Evolutionary conservation across 176 grass and related monocot genomes (phyloP), one percentile per base, ranked within the genome.

Genomic region (Oryza meridionalis): DNA sequence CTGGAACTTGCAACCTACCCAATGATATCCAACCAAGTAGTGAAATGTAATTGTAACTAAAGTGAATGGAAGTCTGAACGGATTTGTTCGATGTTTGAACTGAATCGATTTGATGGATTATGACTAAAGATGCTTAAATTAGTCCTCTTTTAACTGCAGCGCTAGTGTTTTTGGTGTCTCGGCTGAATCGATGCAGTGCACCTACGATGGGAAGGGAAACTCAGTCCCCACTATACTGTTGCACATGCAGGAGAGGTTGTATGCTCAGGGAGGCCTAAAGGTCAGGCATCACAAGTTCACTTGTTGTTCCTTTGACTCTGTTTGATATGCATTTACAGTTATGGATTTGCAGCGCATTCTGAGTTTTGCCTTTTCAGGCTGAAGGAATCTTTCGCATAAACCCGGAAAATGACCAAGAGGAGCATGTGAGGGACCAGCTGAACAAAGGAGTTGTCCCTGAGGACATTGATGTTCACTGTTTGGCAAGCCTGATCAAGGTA

Each of bases 371-470:
- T 89, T 63, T 84, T n/a, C 55, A 98, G 91, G 91, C 93, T 21
- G 93, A 98, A 85, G 96, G 96, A 38, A 90, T 98, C 76, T 98
- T 98, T 76, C 90, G 93, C 29, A 98, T 98, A 78, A 95, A 98
- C 70, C 89, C 91, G 0, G 96, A 98, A 87, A 98, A 98, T 65
- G 88, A 92, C 77, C 91, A 98, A 80, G 96, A 98, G 75, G 93
- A 98, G 47, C 77, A 95, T 70, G 96, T 93, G 49, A 91, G 93
- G 72, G 91, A 91, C 24, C 91, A 93, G 22, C 74, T 98, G 59
- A 98, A 98, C 75, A 92, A 69, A 80, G 96, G 96, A 44, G 31
- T 88, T 53, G 91, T 98, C 73, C 96, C 89, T 9, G 89, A 92
- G 42, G 87, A 98, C 65, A 98, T 98, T 37, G 96, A 95, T 72